Conservation (phyloP, 225 moss, liverwort and hornwort genomes). For the Pleurozium schreberi region DNA sequence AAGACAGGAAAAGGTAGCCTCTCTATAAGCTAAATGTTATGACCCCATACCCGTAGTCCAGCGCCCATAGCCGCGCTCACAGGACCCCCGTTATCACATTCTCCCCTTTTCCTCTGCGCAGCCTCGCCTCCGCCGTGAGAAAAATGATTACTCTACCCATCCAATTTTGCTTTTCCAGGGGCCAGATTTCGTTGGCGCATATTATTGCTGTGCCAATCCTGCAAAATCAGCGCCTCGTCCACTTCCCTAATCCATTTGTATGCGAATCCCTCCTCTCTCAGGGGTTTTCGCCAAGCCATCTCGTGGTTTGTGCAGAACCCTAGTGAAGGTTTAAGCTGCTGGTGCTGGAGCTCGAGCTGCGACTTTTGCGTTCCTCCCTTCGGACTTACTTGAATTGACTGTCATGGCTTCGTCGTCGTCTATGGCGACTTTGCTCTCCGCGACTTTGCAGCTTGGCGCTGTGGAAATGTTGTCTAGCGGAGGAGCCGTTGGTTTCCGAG, state of each 20-base stretch:
- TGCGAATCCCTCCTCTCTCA: neutral
- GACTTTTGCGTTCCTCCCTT: neutral
- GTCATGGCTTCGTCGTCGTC: neutral
- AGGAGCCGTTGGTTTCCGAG: neutral
- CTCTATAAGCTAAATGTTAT: too few species aligned
- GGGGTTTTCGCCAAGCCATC: neutral
- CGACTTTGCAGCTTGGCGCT: constrained; percentile 5
- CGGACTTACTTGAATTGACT: neutral
- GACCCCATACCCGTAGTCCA: neutral
- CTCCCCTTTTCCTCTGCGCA: neutral
- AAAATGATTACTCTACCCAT: neutral
- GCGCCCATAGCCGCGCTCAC: neutral
- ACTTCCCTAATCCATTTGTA: neutral
- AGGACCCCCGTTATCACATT: neutral
- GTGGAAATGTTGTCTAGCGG: neutral
- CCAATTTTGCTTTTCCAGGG: neutral
- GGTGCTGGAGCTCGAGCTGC: neutral
- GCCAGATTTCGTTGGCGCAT: neutral
- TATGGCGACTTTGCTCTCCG: neutral
- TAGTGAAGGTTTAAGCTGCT: neutral
- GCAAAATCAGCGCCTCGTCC: neutral
- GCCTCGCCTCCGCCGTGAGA: neutral
- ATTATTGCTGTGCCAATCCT: neutral
- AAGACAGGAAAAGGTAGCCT: too few species aligned
- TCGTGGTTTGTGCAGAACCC: neutral